These are phyloP conservation scores for Mycena rosella DNA, from an alignment of 768 basidiomycete genomes.

Conservation along the genomic window DNA sequence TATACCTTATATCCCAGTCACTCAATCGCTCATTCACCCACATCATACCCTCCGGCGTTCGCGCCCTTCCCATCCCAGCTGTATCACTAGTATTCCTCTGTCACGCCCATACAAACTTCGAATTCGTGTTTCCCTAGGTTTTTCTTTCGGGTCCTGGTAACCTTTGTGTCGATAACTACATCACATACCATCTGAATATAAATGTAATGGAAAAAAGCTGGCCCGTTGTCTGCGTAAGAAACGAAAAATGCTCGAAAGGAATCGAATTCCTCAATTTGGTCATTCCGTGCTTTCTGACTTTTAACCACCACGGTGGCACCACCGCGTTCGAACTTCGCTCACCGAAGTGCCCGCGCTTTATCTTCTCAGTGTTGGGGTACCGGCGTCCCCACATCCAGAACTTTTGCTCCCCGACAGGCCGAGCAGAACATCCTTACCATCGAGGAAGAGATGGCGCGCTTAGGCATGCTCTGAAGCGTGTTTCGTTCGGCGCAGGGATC, in stretches of 20 bases:
- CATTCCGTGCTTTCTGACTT: too few species aligned
- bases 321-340: too few species aligned
- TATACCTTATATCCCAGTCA: slow-evolving; percentile 27
- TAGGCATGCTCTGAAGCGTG: background rate
- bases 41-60: background rate
- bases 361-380: slow-evolving; percentile 2
- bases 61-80: background rate
- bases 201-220: background rate
- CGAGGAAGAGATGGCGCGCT: background rate
- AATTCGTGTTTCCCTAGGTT: slow-evolving; percentile 10
- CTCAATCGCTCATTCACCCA: slow-evolving; percentile 15
- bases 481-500: background rate
- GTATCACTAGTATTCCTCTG: slow-evolving; percentile 17
- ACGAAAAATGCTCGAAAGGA: background rate
- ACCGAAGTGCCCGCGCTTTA: background rate
- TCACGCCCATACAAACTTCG: slow-evolving; percentile 19
- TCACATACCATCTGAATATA: slow-evolving; percentile 21
- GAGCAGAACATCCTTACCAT: background rate
- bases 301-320: too few species aligned
- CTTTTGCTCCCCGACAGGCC: background rate
- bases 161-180: slow-evolving; percentile 8
- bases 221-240: background rate
- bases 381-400: slow-evolving; percentile 3
- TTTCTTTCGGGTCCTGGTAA: background rate
- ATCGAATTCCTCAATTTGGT: too few species aligned